Percentiles rank a stretch among this genome's conserved stretches.
These are phyloP conservation scores for Amoeboradix gromovi DNA, from an alignment of 371 early-diverging fungal species.

Conservation along the genomic window DNA sequence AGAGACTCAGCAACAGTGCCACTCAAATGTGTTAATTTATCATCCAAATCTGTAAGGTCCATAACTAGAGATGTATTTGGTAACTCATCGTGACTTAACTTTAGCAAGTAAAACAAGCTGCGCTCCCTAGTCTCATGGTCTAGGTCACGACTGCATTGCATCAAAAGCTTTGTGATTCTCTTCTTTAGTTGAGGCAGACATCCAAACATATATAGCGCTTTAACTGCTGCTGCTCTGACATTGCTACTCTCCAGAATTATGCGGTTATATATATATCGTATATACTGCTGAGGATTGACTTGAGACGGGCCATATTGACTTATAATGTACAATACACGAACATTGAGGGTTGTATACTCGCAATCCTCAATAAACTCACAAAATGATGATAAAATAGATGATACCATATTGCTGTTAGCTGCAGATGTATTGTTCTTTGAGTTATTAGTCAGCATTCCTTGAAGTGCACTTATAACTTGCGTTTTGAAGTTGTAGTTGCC, in stretches of 20 bases:
- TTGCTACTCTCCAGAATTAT: conserved; percentile 83
- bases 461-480: conserved; percentile 79
- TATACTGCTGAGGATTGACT: conserved; percentile 61
- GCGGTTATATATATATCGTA: conserved; percentile 91
- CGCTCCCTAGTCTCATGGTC: conserved; percentile 95
- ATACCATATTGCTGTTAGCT: too few species aligned
- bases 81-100: conserved; percentile 30
- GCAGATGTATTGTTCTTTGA: conserved; percentile 77
- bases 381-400: conserved; percentile 65
- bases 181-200: conserved; percentile 28
- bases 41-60: neutral
- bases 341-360: conserved; percentile 82
- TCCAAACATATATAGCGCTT: conserved; percentile 74
- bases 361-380: conserved; percentile 98
- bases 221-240: conserved; percentile 90
- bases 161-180: neutral
- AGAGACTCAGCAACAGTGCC: neutral
- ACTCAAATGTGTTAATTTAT: neutral
- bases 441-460: conserved; percentile 69
- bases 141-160: conserved; percentile 55
- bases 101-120: conserved; percentile 53
- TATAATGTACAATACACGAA: conserved; percentile 67
- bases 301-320: conserved; percentile 81
- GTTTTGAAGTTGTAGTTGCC: conserved; percentile 87
- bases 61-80: conserved; percentile 12